A percentile compares a stretch with the other conserved stretches of the same genome.
Evolutionary conservation across 176 grass and related monocot genomes (phyloP).

Genomic region (Aegilops bicornis): DNA sequence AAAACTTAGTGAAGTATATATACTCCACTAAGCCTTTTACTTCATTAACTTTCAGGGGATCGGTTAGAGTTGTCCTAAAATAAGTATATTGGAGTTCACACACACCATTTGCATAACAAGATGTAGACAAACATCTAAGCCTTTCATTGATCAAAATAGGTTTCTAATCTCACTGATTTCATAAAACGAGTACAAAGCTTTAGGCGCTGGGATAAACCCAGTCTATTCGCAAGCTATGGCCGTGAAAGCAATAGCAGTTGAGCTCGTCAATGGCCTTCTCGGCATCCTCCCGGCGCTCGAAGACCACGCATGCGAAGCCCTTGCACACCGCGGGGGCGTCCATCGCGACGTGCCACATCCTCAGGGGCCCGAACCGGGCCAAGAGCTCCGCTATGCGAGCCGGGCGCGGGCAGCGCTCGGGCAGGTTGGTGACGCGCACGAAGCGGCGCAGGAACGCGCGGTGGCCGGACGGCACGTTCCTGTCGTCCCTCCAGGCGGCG

Average conservation of each 20-base stretch:
- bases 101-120: too few species aligned
- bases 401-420: neutral
- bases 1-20: too few species aligned
- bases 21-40: too few species aligned
- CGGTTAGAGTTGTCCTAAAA: too few species aligned
- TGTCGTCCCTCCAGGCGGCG: neutral
- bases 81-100: too few species aligned
- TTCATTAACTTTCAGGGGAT: too few species aligned
- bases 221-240: neutral
- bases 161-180: too few species aligned
- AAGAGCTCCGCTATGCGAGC: neutral
- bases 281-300: conserved; percentile 6
- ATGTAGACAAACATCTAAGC: too few species aligned
- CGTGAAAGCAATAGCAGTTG: neutral
- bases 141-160: too few species aligned
- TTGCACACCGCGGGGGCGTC: neutral
- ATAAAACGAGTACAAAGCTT: too few species aligned
- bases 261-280: conserved; percentile 10
- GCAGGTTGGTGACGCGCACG: conserved; percentile 15
- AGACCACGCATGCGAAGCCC: neutral
- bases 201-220: conserved; percentile 8
- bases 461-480: neutral
- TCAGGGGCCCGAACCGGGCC: neutral
- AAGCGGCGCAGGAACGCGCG: neutral
- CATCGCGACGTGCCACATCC: conserved; percentile 9